These are phyloP conservation scores for Malus fusca DNA, from an alignment of 306 rosid genomes.

Conservation along the genomic window DNA sequence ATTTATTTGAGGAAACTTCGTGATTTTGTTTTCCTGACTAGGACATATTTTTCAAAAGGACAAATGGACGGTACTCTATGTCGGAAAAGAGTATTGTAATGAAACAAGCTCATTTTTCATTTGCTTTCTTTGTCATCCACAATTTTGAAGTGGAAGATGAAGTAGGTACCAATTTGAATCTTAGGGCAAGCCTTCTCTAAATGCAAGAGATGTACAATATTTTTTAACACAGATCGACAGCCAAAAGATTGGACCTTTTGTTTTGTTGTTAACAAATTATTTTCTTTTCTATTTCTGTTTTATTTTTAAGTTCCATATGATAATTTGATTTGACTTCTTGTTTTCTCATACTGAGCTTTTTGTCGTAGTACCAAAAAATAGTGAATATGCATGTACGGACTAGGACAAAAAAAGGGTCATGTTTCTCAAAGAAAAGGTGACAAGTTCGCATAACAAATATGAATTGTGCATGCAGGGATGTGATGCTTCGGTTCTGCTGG, in stretches of 20 bases:
- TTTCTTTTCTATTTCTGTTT: neutral
- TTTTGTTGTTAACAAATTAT: neutral
- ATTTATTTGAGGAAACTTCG: neutral
- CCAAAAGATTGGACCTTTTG: neutral
- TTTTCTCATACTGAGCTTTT: too few species aligned
- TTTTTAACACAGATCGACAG: neutral
- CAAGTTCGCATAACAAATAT: neutral
- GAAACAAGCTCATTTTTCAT: neutral
- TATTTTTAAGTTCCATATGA: neutral
- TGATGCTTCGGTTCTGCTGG: conserved; percentile 57
- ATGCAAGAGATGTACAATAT: neutral
- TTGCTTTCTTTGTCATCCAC: neutral
- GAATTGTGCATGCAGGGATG: conserved; percentile 41
- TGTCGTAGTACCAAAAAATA: neutral
- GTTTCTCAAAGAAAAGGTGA: neutral
- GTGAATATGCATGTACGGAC: neutral
- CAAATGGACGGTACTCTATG: neutral
- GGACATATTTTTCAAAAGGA: neutral
- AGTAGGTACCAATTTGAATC: neutral
- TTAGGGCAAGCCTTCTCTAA: neutral
- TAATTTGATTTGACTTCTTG: neutral
- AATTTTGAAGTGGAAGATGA: neutral
- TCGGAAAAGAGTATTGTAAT: neutral
- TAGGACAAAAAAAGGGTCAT: neutral
- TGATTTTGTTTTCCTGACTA: neutral